Evolutionary conservation across 2,329 filamentous ascomycete species (phyloP).

Genomic region (Trichoderma polysporum): DNA sequence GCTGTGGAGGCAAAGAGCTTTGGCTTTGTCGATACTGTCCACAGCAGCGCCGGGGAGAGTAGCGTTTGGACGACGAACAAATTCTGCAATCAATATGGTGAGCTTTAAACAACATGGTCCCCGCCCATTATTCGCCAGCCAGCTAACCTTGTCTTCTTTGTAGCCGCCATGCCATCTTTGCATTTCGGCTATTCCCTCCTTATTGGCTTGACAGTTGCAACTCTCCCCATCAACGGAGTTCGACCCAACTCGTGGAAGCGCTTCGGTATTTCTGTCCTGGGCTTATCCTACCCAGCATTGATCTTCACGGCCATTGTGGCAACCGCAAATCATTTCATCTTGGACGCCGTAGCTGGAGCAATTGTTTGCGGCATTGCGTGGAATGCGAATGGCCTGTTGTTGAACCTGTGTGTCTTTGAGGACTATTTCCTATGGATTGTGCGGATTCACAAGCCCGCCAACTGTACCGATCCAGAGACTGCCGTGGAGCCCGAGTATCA

Average conservation of each 20-base stretch:
- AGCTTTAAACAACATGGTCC: slow-evolving; percentile 28
- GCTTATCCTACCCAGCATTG: slow-evolving; percentile 61
- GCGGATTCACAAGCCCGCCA: slow-evolving; percentile 63
- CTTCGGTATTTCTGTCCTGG: slow-evolving; percentile 43
- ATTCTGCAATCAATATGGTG: slow-evolving; percentile 74
- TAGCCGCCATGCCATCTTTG: slow-evolving; percentile 71
- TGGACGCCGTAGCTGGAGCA: slow-evolving; percentile 69
- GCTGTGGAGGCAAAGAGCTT: slow-evolving; percentile 60
- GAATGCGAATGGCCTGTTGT: slow-evolving; percentile 52
- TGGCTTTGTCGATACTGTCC: slow-evolving; percentile 62
- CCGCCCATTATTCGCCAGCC: not conserved
- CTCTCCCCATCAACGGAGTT: slow-evolving; percentile 59
- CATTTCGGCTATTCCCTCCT: slow-evolving; percentile 76
- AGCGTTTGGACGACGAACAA: slow-evolving; percentile 66
- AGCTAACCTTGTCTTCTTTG: not conserved
- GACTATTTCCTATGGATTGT: slow-evolving; percentile 66
- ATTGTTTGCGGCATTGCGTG: slow-evolving; percentile 65
- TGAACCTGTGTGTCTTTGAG: slow-evolving; percentile 65
- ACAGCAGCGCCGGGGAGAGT: slow-evolving; percentile 49
- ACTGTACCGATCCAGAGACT: slow-evolving; percentile 39
- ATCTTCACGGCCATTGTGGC: slow-evolving; percentile 69
- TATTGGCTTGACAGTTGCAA: slow-evolving; percentile 67
- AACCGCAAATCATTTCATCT: slow-evolving; percentile 71
- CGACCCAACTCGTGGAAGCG: slow-evolving; percentile 54
- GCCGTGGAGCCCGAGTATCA: slow-evolving; percentile 38